These are phyloP conservation scores for Mycena indigotica DNA, from an alignment of 768 basidiomycete genomes.

Conservation along the genomic window DNA sequence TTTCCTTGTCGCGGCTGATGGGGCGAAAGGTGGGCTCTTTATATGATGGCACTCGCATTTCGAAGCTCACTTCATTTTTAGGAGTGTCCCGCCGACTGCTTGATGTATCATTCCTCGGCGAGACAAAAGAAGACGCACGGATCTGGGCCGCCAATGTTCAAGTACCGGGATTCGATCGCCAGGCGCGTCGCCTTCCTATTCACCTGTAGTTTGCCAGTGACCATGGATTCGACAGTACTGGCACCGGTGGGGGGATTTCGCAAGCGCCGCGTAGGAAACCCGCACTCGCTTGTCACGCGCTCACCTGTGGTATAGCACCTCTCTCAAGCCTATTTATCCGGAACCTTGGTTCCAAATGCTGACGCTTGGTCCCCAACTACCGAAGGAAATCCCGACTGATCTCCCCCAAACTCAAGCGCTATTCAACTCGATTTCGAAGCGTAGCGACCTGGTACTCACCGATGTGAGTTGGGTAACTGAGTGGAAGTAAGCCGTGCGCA, in stretches of 20 bases:
- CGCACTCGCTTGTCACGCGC: too few relatives aligned
- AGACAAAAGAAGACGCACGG: slow-evolving; percentile 28
- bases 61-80: neutral
- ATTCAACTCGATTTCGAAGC: slow-evolving; percentile 9
- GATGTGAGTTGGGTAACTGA: slow-evolving; percentile 2
- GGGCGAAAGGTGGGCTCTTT: slow-evolving; percentile 4
- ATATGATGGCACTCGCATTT: neutral
- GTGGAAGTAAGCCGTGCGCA: slow-evolving; percentile 13
- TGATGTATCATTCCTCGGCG: slow-evolving; percentile 39
- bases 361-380: slow-evolving; percentile 1
- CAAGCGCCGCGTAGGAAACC: slow-evolving; percentile 1
- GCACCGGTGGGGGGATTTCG: slow-evolving; percentile 17
- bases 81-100: slow-evolving; percentile 16
- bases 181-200: neutral
- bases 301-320: too few relatives aligned
- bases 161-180: slow-evolving; percentile 9
- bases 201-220: neutral
- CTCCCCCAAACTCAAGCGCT: slow-evolving; percentile 3
- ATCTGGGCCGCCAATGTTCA: slow-evolving; percentile 11
- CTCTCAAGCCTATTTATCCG: slow-evolving; percentile 7
- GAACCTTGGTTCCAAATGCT: slow-evolving; percentile 8
- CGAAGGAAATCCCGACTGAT: slow-evolving; percentile 1
- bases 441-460: slow-evolving; percentile 4
- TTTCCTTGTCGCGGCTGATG: slow-evolving; percentile 11
- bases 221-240: slow-evolving; percentile 1